phyloP scores from a whole-genome alignment of 441 rosid species.

The Erysimum cheiri region DNA sequence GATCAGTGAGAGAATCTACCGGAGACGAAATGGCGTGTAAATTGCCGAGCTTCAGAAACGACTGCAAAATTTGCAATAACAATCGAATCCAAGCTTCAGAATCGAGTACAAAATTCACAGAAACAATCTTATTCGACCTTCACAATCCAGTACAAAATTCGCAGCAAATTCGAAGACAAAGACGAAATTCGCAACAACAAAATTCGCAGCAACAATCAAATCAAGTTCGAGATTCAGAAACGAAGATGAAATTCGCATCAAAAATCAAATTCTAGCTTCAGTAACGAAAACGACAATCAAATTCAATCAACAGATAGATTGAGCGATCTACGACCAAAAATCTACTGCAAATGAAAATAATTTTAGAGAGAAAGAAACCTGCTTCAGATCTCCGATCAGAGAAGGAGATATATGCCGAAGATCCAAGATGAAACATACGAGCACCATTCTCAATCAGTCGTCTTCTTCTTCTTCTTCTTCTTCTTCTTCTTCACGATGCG shows the following conservation, averaged over 20 bases:
- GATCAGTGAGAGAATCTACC: conserved; percentile 56
- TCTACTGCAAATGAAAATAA: neutral
- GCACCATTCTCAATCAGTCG: conserved; percentile 55
- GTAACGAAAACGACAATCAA: conserved; percentile 32
- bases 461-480: conserved; percentile 17
- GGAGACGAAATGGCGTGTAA: conserved; percentile 62
- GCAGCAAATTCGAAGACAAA: conserved; percentile 32
- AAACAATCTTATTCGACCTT: conserved; percentile 19
- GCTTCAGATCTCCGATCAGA: conserved; percentile 65
- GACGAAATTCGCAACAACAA: conserved; percentile 37
- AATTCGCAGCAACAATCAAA: neutral
- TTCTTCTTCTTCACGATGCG: conserved; percentile 34
- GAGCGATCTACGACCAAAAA: conserved; percentile 30
- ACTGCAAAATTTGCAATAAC: conserved; percentile 46
- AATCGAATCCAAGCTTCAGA: conserved; percentile 13
- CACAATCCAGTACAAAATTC: neutral
- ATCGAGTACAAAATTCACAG: neutral
- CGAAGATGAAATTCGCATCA: neutral
- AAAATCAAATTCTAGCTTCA: conserved; percentile 49
- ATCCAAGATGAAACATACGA: conserved; percentile 75
- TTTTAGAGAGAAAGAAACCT: conserved; percentile 50
- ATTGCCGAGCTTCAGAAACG: conserved; percentile 75
- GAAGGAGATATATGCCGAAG: conserved; percentile 65
- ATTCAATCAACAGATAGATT: conserved; percentile 28
- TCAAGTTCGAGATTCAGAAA: conserved; percentile 8